Base-by-base conservation (phyloP, 225 moss, liverwort and hornwort species). In the Lunularia cruciata region DNA sequence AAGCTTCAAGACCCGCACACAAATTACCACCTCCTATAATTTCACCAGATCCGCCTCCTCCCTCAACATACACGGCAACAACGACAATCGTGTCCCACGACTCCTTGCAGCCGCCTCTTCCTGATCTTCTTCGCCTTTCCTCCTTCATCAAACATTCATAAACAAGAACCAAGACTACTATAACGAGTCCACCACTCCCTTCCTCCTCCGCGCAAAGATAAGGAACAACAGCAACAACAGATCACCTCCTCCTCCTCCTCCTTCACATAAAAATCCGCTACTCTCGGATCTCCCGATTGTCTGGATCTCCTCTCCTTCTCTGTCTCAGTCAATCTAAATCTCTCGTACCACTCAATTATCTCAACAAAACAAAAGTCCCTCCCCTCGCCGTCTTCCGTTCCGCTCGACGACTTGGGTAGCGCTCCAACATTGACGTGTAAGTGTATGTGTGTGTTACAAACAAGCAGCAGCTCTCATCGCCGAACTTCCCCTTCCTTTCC, bases 41-140 rank as follows among this genome's bases (percentile, higher is more conserved):
- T 69, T 69, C 69, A 69, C 69, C 38, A 69, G 69, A 69, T 69
- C 69, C 39, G 69, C 69, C 69, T 69, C 39, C 69, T 55, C 56
- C 36, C 69, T 39, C 56, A 55, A 57, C 69, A 69, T 69, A 56
- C n/a, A 69, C 27, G 47, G 40, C 10, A 12, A 39, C 39, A 69
- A 39, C 10, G 18, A 39, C 39, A 69, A 39, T 57, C 27, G 42
- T 37, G 46, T 65, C 45, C 26, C 31, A 27, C 56, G 12, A 25
- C 56, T 57, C 27, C 31, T 30, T 1, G 56, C 31, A 18, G 45
- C 47, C 28, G 32, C 15, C 69, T 69, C 54, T 69, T 57, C 69
- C 49, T 55, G 56, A 56, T 25, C 39, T 69, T 56, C 39, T 28
- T 69, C 10, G 54, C 30, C 68, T 54, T 18, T 38, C 42, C 46